Evolutionary conservation across 73 alveolate genomes (phyloP).

Genomic region (Paramecium caudatum): DNA sequence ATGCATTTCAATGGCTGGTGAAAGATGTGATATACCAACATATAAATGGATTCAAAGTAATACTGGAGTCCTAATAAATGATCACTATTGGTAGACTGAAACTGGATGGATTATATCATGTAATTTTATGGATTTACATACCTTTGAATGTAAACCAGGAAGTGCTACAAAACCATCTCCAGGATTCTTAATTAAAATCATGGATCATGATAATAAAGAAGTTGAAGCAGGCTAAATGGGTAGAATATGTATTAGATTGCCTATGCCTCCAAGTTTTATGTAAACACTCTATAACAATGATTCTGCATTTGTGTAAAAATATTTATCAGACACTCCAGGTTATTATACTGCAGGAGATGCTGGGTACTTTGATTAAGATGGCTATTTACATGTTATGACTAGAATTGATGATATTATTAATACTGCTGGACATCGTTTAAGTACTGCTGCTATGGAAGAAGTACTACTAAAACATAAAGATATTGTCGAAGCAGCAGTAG

Average conservation of each 20-base stretch:
- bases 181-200: slow-evolving; percentile 92
- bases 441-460: slow-evolving; percentile 94
- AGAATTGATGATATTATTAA: slow-evolving; percentile 94
- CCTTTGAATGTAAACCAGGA: slow-evolving; percentile 88
- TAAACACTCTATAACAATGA: slow-evolving; percentile 97
- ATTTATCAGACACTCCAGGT: slow-evolving; percentile 94
- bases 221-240: slow-evolving; percentile 87
- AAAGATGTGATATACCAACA: slow-evolving; percentile 99
- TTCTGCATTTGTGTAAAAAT: slow-evolving; percentile 94
- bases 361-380: slow-evolving; percentile 91
- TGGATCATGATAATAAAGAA: slow-evolving; percentile 87
- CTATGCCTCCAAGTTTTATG: slow-evolving; percentile 99
- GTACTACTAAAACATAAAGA: slow-evolving; percentile 84
- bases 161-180: slow-evolving; percentile 96
- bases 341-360: slow-evolving; percentile 97
- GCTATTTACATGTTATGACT: slow-evolving; percentile 88
- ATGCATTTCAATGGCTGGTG: slow-evolving; percentile 96
- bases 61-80: slow-evolving; percentile 91
- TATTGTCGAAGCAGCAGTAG: slow-evolving; percentile 98
- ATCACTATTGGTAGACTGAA: slow-evolving; percentile 99
- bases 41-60: slow-evolving; percentile 89
- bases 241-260: slow-evolving; percentile 92
- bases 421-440: slow-evolving; percentile 94
- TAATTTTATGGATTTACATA: slow-evolving; percentile 78
- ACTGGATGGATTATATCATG: slow-evolving; percentile 98